Evolutionary conservation across 1,284 basidiomycete species (phyloP).

Genomic region (Leccinum ponderosum): DNA sequence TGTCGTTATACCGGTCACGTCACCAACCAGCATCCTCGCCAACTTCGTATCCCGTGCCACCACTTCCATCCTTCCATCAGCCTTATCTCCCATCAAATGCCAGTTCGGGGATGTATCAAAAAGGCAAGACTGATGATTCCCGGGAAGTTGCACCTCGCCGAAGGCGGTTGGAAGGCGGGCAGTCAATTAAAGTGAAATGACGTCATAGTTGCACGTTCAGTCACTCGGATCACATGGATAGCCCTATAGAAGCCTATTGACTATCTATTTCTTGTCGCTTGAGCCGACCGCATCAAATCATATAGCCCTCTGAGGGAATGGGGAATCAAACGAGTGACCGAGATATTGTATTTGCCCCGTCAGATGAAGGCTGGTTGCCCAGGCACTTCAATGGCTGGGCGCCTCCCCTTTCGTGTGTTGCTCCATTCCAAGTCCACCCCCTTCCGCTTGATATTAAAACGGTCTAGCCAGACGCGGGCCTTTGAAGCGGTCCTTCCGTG

Average conservation of each 20-base stretch:
- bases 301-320: constrained; percentile 25
- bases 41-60: constrained; percentile 45
- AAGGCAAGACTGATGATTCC: constrained; percentile 37
- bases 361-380: constrained; percentile 10
- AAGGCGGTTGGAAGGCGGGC: constrained; percentile 63
- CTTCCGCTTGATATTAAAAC: constrained; percentile 5
- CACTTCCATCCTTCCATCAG: constrained; percentile 45
- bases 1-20: constrained; percentile 73
- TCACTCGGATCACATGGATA: constrained; percentile 32
- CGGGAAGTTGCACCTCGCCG: constrained; percentile 55
- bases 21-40: constrained; percentile 44
- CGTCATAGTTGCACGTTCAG: constrained; percentile 13
- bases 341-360: constrained; percentile 7
- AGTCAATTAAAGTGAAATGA: constrained; percentile 58
- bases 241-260: constrained; percentile 23
- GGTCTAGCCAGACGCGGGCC: constrained; percentile 1
- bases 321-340: constrained; percentile 23
- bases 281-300: constrained; percentile 22
- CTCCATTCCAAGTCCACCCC: constrained; percentile 1
- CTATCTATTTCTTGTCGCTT: constrained; percentile 21
- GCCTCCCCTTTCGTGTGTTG: constrained; percentile 10
- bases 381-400: constrained; percentile 7
- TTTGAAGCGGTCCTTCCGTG: constrained; percentile 19
- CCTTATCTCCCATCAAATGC: constrained; percentile 50
- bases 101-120: constrained; percentile 46